Evolutionary conservation across 768 basidiomycete species (phyloP).

Genomic region (Sarcodon aspratus): DNA sequence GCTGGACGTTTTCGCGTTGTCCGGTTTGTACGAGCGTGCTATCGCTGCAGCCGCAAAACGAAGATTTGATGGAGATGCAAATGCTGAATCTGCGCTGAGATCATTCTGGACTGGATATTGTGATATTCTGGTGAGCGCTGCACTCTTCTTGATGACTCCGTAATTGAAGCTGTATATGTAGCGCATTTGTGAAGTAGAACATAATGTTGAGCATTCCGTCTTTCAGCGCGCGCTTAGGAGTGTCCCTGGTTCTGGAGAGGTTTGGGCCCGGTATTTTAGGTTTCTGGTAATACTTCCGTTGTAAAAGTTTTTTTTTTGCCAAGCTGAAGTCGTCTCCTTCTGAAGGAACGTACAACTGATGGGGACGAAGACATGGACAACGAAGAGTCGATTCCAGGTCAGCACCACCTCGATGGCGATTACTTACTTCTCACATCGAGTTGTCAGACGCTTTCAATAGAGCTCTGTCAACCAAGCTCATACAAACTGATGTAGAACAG

Average conservation of each 20-base stretch:
- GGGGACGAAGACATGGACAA: conserved; percentile 15
- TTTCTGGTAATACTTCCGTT: conserved; percentile 35
- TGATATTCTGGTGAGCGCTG: conserved; percentile 48
- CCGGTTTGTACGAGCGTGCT: conserved; percentile 59
- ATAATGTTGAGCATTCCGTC: conserved; percentile 28
- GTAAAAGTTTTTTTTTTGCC: neutral
- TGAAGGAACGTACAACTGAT: conserved; percentile 33
- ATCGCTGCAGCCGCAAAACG: conserved; percentile 60
- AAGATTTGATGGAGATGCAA: conserved; percentile 39
- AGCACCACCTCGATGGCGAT: neutral
- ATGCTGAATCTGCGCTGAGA: conserved; percentile 46
- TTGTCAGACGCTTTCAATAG: conserved; percentile 42
- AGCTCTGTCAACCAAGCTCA: conserved; percentile 41
- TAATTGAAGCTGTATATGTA: conserved; percentile 10
- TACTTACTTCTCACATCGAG: neutral
- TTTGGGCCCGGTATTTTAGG: conserved; percentile 72
- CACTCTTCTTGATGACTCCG: neutral
- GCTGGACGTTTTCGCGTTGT: conserved; percentile 46
- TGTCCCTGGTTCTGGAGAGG: conserved; percentile 63
- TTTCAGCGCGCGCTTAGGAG: conserved; percentile 56
- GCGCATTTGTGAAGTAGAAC: conserved; percentile 36
- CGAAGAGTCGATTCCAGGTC: neutral
- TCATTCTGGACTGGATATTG: conserved; percentile 68
- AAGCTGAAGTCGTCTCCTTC: neutral
- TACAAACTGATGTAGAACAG: conserved; percentile 53